These are phyloP conservation scores for Colletotrichum lupini DNA, from an alignment of 2,329 filamentous ascomycete genomes.

Conservation along the genomic window DNA sequence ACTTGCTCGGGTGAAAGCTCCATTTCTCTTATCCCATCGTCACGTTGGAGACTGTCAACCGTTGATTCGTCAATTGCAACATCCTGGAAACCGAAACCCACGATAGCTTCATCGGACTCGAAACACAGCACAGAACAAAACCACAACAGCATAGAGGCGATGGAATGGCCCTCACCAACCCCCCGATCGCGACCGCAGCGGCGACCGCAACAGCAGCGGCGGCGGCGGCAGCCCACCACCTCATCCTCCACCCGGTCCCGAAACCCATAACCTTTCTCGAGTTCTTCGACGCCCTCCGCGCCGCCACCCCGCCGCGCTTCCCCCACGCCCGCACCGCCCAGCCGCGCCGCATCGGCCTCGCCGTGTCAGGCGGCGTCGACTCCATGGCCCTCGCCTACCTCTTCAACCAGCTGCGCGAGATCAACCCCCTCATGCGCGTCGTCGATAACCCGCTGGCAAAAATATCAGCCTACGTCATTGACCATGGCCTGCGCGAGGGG, in stretches of 20 bases:
- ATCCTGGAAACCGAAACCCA: not conserved
- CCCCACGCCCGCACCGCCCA: conserved; percentile 48
- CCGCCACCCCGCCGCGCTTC: conserved; percentile 62
- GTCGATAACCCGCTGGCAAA: conserved; percentile 55
- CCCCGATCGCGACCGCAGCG: conserved; percentile 12
- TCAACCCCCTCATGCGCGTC: conserved; percentile 49
- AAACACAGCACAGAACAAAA: not conserved
- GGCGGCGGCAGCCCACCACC: conserved; percentile 36
- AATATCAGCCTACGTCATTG: conserved; percentile 62
- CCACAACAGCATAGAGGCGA: not conserved
- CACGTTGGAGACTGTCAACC: not conserved
- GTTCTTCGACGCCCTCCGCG: conserved; percentile 60
- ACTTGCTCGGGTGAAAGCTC: not conserved
- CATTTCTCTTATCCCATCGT: not conserved
- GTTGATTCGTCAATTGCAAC: conserved; percentile 16
- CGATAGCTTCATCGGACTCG: not conserved
- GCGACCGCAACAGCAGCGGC: conserved; percentile 25
- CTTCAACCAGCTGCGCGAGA: conserved; percentile 61
- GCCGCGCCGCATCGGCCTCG: conserved; percentile 68
- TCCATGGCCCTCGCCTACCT: conserved; percentile 95
- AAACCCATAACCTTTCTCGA: conserved; percentile 50
- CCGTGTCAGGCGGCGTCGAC: conserved; percentile 92
- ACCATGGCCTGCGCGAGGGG: conserved; percentile 66
- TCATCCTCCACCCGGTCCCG: conserved; percentile 50
- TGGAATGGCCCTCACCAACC: conserved; percentile 28